Base-by-base conservation (phyloP, 306 rosid species). In the Senna tora region DNA sequence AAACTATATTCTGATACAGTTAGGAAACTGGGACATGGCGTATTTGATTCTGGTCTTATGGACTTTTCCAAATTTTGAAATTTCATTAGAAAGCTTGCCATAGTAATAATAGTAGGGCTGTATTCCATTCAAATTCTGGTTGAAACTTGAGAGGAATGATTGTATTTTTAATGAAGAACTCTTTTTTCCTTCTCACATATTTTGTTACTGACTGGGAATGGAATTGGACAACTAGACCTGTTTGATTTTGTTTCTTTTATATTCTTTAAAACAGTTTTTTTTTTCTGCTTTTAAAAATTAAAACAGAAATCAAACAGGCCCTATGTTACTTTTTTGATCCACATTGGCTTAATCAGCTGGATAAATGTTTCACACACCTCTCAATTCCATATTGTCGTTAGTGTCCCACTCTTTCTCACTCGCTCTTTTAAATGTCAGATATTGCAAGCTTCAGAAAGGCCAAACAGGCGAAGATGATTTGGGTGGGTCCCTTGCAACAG, bases 401-500 rank as follows among this genome's bases (percentile, higher is more conserved):
- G 12, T 30, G 21, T 25, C 59, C 57, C 25, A 22, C 6, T n/a
- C 36, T 55, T 3, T 5, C 21, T 30, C 1, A 14, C 21, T 57
- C 20, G 1, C 9, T 13, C 0, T 43, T 25, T 13, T 59, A 47
- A 53, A 49, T 41, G 22, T 50, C 84, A 94, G 99, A 85, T 94
- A 91, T 74, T 79, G 72, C 67, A 91, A 91, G 83, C 85, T 93
- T 72, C 92, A 75, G 80, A 81, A 75, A 69, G 83, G 83, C 63
- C 83, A 81, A 47, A 42, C 72, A 43, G 79, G 80, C 62, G 88
- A 52, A 59, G 83, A 75, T 56, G 82, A 59, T 62, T 73, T 38
- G 45, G 77, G 52, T 58, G 83, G 76, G 9, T 65, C 82, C 30
- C 73, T 59, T 42, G 15, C 80, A 51, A 54, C 51, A 65, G 86